Base-by-base conservation (phyloP, 352 stramenopile species). In the Paralagenidium karlingii region DNA sequence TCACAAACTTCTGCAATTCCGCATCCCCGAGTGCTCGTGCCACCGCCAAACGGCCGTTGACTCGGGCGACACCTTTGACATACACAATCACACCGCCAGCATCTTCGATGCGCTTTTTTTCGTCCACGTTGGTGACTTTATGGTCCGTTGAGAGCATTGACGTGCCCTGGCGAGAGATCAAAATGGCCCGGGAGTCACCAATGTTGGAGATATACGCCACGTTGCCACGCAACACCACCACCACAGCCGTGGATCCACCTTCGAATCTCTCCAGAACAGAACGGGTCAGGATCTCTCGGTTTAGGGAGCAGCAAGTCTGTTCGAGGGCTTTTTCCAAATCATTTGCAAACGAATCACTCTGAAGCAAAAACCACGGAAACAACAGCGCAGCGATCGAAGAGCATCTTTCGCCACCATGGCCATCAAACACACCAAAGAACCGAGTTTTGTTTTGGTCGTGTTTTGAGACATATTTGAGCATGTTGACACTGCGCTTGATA, bases 351-450 rank as follows among this genome's bases (percentile, higher is more conserved):
- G 77, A 56, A 2, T 56, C 38, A 5, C 69, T 53, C n/a, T 69
- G 49, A 2, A 81, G 51, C n/a, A 86, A 38, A 49, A 80, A 89
- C 10, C 85, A 33, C 9, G 71, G 71, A 32, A 86, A 63, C 8
- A 85, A 48, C 38, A 83, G 55, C 19, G 71, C 71, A 22, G 86
- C 40, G 5, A 84, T 40, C 16, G 64, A 70, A 24, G 68, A 83
- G 32, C 68, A 74, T 31, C 52, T 54, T 8, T 55, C 63, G 15
- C 75, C 75, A 20, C 70, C 75, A 28, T 88, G 75, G 26, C 75
- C 75, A 38, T 88, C 75, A 44, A 79, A 88, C n/a, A 88, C 47
- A 7, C 68, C 75, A 34, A 69, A 85, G 34, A 83, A 74, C 51
- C 68, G 60, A 13, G 70, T 88, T 37, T 63, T 55, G 20, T 53